Conservation (phyloP, 495 filamentous ascomycete species). For the Penicillium chermesinum region DNA sequence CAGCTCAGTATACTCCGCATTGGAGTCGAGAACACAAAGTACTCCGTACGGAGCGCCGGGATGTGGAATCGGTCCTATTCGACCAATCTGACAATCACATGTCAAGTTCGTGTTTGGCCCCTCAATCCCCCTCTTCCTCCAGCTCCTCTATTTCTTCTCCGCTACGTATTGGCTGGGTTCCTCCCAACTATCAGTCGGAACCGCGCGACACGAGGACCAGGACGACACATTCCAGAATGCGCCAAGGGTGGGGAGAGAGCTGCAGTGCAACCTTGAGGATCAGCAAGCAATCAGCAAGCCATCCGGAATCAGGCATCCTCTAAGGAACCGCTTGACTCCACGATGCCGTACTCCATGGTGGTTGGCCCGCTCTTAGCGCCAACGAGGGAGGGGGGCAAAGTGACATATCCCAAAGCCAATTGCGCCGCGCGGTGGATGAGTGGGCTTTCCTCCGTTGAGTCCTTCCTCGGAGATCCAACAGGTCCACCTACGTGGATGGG, state of each 20-base stretch:
- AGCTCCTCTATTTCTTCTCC: too few relatives aligned
- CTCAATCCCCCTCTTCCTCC: too few relatives aligned
- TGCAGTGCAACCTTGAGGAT: slow-evolving; percentile 16
- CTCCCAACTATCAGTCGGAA: not conserved
- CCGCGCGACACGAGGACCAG: not conserved
- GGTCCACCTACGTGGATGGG: not conserved
- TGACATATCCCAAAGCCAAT: slow-evolving; percentile 8
- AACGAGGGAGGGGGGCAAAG: slow-evolving; percentile 1
- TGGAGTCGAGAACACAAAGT: too few relatives aligned
- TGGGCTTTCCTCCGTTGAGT: not conserved
- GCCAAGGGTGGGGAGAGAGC: not conserved
- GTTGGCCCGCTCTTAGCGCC: not conserved
- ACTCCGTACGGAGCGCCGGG: not conserved
- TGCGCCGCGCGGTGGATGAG: not conserved
- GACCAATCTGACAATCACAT: not conserved
- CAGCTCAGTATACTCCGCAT: not conserved
- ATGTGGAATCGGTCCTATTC: not conserved
- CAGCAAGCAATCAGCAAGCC: slow-evolving; percentile 1
- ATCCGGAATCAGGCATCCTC: not conserved
- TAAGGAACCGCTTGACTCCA: not conserved
- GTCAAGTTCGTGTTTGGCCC: not conserved
- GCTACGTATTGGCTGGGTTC: not conserved
- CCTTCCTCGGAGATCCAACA: not conserved
- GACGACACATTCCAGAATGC: not conserved
- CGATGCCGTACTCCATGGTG: not conserved